A percentile compares a stretch with the other conserved stretches of the same genome.
Evolutionary conservation across 2,329 filamentous ascomycete genomes (phyloP).

Genomic region (Colletotrichum magnum): DNA sequence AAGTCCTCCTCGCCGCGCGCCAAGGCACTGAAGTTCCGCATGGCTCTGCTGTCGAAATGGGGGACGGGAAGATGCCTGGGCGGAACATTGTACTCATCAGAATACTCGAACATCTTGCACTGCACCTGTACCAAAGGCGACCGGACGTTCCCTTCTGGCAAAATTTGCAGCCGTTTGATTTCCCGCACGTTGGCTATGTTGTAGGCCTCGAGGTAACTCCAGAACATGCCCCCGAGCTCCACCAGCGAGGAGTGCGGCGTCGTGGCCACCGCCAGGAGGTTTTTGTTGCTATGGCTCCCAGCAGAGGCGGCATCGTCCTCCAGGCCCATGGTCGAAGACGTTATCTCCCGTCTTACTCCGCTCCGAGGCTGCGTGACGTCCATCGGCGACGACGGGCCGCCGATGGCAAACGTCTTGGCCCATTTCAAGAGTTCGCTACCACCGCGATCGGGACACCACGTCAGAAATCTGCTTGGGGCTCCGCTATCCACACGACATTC

Average conservation of each 20-base stretch:
- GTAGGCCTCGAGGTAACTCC: neutral
- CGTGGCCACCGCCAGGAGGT: neutral
- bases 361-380: neutral
- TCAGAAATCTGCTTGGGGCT: neutral
- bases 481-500: neutral
- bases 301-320: neutral
- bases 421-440: too few relatives aligned
- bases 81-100: too few relatives aligned
- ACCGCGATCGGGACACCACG: too few relatives aligned
- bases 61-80: neutral
- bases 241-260: neutral
- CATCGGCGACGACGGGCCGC: too few relatives aligned
- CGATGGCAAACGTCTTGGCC: too few relatives aligned
- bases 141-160: neutral
- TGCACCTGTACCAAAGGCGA: constrained; percentile 2
- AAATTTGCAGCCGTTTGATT: neutral
- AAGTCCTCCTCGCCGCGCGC: neutral
- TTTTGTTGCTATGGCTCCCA: neutral
- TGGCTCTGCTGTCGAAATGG: neutral
- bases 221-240: neutral
- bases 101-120: neutral
- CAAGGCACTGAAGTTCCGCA: neutral
- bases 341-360: neutral
- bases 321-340: neutral
- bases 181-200: neutral